Evolutionary conservation across 2,329 filamentous ascomycete genomes (phyloP).

Genomic region (Penicillium expansum): DNA sequence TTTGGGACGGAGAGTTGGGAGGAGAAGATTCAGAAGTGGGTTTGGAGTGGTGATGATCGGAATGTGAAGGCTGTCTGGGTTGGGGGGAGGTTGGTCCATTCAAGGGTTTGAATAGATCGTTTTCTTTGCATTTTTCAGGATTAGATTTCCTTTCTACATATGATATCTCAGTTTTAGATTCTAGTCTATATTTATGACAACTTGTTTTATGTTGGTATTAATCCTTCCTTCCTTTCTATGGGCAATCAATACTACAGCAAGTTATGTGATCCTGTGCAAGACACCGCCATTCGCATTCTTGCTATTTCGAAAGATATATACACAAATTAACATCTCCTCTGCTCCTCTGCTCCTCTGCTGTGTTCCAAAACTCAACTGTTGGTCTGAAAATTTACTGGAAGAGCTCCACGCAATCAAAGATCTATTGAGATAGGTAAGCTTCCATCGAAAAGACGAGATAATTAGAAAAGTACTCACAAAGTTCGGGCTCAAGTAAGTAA

Average conservation of each 20-base stretch:
- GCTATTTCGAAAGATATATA: too few species aligned
- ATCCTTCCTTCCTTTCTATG: too few species aligned
- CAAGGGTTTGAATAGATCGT: conserved; percentile 1
- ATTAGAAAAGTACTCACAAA: conserved; percentile 28
- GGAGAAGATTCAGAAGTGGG: conserved; percentile 86
- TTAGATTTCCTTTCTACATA: background rate
- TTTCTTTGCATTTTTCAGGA: background rate
- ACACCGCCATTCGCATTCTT: background rate
- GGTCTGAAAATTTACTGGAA: conserved; percentile 21
- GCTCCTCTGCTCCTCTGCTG: background rate
- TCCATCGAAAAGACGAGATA: background rate
- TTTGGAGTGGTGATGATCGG: conserved; percentile 88
- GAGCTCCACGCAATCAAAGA: conserved; percentile 33
- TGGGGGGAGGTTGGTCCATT: conserved; percentile 74
- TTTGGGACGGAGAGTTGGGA: conserved; percentile 92
- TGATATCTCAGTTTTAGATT: background rate
- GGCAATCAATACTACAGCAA: background rate
- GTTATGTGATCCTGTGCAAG: background rate
- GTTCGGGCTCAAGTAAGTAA: conserved; percentile 58
- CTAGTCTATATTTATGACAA: background rate
- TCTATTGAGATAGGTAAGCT: conserved; percentile 10
- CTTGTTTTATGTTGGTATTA: background rate
- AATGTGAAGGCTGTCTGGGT: conserved; percentile 92
- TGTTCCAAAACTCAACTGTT: too few species aligned
- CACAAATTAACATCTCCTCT: too few species aligned